Conservation (phyloP, 441 rosid species). For the Corymbia citriodora region DNA sequence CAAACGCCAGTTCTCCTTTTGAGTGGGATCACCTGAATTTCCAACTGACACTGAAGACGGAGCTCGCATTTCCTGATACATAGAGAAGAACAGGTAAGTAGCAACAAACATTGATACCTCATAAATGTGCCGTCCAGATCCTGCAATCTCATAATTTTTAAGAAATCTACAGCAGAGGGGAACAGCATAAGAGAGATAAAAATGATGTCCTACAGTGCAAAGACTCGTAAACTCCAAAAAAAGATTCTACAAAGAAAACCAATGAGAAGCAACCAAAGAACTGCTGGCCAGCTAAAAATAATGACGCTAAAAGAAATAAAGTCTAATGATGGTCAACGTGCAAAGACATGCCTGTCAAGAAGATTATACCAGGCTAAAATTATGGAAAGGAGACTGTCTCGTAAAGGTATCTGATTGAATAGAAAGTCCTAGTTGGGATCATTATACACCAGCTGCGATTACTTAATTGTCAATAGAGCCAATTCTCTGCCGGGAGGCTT, state of each 20-base stretch:
- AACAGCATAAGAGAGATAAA: background rate
- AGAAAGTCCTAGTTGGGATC: background rate
- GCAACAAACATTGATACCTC: background rate
- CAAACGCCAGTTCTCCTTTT: constrained; percentile 80
- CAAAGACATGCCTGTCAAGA: background rate
- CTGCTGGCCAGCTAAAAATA: background rate
- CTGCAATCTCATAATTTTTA: background rate
- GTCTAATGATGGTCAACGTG: background rate
- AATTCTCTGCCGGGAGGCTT: background rate
- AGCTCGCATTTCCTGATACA: constrained; percentile 60
- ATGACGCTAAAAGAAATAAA: background rate
- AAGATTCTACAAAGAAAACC: background rate
- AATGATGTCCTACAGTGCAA: background rate
- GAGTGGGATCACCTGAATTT: constrained; percentile 44
- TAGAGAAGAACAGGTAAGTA: background rate
- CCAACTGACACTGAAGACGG: constrained; percentile 50
- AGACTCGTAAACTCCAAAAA: background rate
- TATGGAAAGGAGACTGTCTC: background rate
- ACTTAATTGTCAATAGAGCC: background rate
- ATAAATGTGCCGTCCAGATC: background rate
- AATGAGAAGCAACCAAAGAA: background rate
- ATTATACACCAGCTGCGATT: background rate
- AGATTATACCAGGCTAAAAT: background rate
- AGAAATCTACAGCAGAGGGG: background rate
- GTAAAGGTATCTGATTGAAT: background rate